Percentiles rank a stretch among this genome's conserved stretches.
Evolutionary conservation across 371 early-diverging fungal genomes (phyloP).

Genomic region (Mucor plumbeus): DNA sequence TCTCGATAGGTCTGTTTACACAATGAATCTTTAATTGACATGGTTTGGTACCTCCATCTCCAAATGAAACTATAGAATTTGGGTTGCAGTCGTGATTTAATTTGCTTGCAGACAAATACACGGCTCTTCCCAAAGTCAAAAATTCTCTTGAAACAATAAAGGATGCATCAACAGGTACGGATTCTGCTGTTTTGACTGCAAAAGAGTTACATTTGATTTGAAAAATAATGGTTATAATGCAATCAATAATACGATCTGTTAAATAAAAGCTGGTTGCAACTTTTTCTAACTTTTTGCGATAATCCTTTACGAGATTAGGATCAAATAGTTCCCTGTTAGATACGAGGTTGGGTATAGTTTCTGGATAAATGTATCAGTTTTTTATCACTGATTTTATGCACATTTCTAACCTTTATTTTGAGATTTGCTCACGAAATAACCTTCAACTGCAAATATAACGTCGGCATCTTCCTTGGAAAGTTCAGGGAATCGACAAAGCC

Average conservation of each 20-base stretch:
- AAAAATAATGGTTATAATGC: conserved; percentile 23
- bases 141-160: conserved; percentile 16
- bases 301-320: background rate
- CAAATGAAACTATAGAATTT: conserved; percentile 36
- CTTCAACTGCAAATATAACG: conserved; percentile 28
- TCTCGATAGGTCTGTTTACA: background rate
- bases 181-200: conserved; percentile 25
- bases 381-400: background rate
- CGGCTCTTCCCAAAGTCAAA: conserved; percentile 27
- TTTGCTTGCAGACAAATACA: conserved; percentile 38
- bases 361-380: background rate
- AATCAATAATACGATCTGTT: conserved; percentile 11
- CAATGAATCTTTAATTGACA: conserved; percentile 10
- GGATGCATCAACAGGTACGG: background rate
- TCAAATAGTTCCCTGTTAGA: conserved; percentile 21
- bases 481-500: conserved; percentile 29
- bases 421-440: conserved; percentile 19
- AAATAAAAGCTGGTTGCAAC: conserved; percentile 16
- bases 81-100: conserved; percentile 45
- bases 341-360: conserved; percentile 20
- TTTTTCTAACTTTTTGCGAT: background rate
- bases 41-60: conserved; percentile 6
- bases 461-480: conserved; percentile 6
- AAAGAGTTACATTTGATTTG: conserved; percentile 45
- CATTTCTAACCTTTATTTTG: conserved; percentile 5